These are phyloP conservation scores for Sugiyamaella paludigena DNA, from an alignment of 1,139 yeast genomes.

Conservation along the genomic window DNA sequence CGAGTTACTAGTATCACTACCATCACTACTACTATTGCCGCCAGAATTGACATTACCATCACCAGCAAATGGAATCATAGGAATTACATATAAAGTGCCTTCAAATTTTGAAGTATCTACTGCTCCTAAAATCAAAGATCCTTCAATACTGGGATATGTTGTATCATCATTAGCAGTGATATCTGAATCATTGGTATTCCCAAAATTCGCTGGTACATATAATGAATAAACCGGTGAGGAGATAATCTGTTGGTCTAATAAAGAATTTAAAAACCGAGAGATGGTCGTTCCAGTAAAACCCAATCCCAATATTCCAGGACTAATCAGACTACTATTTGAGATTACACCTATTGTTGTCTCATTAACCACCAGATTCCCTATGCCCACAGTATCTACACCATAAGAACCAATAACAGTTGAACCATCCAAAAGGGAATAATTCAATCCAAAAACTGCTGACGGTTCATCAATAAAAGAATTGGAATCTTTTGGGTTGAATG, in stretches of 20 bases:
- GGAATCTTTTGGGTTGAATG: slow-evolving; percentile 19
- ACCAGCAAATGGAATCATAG: slow-evolving; percentile 20
- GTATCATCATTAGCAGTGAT: slow-evolving; percentile 1
- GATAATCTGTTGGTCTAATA: slow-evolving; percentile 15
- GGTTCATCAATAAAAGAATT: slow-evolving; percentile 13
- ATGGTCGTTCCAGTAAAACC: slow-evolving; percentile 16
- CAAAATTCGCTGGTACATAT: slow-evolving; percentile 11
- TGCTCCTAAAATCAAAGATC: slow-evolving; percentile 26
- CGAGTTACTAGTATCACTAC: background rate
- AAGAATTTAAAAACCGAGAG: slow-evolving; percentile 1
- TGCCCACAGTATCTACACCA: slow-evolving; percentile 14
- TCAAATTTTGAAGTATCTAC: slow-evolving; percentile 22
- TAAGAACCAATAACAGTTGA: slow-evolving; percentile 21
- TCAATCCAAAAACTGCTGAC: background rate
- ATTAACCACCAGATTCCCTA: slow-evolving; percentile 11
- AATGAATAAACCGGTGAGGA: slow-evolving; percentile 23
- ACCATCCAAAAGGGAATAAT: slow-evolving; percentile 20
- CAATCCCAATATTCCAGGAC: slow-evolving; percentile 27
- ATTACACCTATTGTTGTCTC: slow-evolving; percentile 25
- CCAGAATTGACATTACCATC: background rate
- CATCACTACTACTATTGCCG: background rate
- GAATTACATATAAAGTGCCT: slow-evolving; percentile 25
- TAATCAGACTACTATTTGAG: slow-evolving; percentile 16
- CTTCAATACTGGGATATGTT: slow-evolving; percentile 5
- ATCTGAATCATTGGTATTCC: slow-evolving; percentile 1